Base-by-base conservation (phyloP, 108 stramenopile genomes). In the Pseudonitzschia delicatissima region DNA sequence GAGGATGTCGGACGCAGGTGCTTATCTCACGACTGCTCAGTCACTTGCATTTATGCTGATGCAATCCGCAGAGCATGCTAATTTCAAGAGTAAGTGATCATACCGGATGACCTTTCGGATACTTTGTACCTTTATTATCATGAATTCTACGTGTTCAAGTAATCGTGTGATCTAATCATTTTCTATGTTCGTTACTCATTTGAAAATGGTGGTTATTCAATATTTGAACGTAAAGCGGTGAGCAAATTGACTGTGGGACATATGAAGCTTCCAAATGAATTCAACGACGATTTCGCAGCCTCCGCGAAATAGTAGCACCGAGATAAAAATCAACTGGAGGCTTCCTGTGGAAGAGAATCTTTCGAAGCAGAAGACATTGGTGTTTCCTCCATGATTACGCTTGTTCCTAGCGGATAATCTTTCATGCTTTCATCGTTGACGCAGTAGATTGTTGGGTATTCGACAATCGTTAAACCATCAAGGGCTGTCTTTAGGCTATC, bases 41-140 rank as follows among this genome's bases (percentile, higher is more conserved):
- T 84, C 82, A n/a, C 83, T 82, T 6, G 91, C 85, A 3, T 95
- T 95, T 62, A 91, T 91, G 90, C 53, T 95, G 57, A 77, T 95
- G 83, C 74, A 79, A 58, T 63, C 82, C 29, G 94, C 94, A 26
- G 91, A 91, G 32, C 90, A 95, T 72, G 57, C 62, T 13, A 82
- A 88, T 67, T 95, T 95, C 75, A 95, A 88, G 71, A 29, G 53
- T 53, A 28, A 53, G 52, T 4, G 27, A 23, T 18, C 27, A 23
- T 51, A 25, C 23, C 21, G 5, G 27, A 18, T 13, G 13, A 51
- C 50, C 0, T 44, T 44, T 44, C n/a, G 42, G 13, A n/a, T 44
- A n/a, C n/a, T 3, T 44, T 44, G 42, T 13, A n/a, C n/a, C n/a
- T 13, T 23, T 48, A 5, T 6, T 9, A 21, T 17, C 15, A 45